Evolutionary conservation across 768 basidiomycete species (phyloP).

Genomic region (Termitomyces eurrhizus): DNA sequence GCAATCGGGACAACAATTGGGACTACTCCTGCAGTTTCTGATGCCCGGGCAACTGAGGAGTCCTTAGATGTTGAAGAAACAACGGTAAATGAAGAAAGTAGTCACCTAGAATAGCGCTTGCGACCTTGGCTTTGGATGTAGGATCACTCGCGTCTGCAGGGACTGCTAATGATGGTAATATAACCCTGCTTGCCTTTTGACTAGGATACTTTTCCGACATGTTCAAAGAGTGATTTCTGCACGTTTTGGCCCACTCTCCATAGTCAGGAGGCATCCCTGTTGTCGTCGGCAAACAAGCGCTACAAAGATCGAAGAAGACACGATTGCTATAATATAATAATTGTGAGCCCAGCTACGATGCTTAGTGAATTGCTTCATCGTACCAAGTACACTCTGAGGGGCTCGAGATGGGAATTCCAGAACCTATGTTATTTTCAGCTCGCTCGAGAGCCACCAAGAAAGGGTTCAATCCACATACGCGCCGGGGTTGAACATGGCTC

Average conservation of each 20-base stretch:
- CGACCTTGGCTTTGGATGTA: conserved; percentile 1
- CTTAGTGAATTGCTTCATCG: conserved; percentile 1
- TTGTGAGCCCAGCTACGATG: neutral
- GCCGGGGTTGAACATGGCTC: conserved; percentile 9
- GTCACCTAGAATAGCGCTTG: conserved; percentile 9
- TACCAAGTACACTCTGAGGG: conserved; percentile 20
- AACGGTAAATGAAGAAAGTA: neutral
- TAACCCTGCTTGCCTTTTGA: neutral
- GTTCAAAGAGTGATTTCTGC: conserved; percentile 10
- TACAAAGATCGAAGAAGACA: conserved; percentile 26
- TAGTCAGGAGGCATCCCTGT: conserved; percentile 7
- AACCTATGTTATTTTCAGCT: neutral
- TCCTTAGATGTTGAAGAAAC: neutral
- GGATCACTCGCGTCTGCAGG: neutral
- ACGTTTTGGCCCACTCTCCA: conserved; percentile 8
- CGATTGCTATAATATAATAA: conserved; percentile 22
- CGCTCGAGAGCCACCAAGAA: neutral
- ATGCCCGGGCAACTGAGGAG: conserved; percentile 1
- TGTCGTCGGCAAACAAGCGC: conserved; percentile 17
- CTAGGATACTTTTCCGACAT: conserved; percentile 10
- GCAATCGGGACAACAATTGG: conserved; percentile 11
- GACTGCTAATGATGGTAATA: conserved; percentile 10
- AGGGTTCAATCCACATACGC: conserved; percentile 2
- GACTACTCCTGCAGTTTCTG: neutral
- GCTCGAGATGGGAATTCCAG: neutral